These are phyloP conservation scores for Garcia nutans DNA, from an alignment of 345 rosid species.

Conservation along the genomic window DNA sequence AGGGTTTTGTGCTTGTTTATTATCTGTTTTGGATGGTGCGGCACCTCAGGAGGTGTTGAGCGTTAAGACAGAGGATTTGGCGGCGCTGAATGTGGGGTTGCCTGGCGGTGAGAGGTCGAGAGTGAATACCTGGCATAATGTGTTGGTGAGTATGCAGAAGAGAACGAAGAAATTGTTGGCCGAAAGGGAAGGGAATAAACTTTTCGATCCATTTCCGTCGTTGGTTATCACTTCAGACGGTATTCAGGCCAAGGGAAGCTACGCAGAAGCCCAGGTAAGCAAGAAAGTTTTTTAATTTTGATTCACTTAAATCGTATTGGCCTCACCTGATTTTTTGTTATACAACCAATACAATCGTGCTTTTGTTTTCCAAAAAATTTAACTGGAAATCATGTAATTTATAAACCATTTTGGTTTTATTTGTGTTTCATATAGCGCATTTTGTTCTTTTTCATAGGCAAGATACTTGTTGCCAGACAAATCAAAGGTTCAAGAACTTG, in stretches of 20 bases:
- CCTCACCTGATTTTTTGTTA: neutral
- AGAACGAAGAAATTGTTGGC: slow-evolving; percentile 65
- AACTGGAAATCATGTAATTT: neutral
- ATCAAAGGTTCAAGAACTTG: slow-evolving; percentile 66
- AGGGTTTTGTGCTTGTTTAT: slow-evolving; percentile 77
- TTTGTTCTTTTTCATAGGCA: slow-evolving; percentile 43
- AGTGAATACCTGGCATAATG: slow-evolving; percentile 92
- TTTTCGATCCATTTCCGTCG: slow-evolving; percentile 80
- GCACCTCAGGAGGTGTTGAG: slow-evolving; percentile 72
- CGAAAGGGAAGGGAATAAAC: slow-evolving; percentile 54
- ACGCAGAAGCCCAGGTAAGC: slow-evolving; percentile 85
- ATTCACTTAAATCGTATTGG: neutral
- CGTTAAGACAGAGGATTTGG: slow-evolving; percentile 69
- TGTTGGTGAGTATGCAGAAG: slow-evolving; percentile 86
- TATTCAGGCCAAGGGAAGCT: slow-evolving; percentile 76
- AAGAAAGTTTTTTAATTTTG: neutral
- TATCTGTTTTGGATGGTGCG: slow-evolving; percentile 63
- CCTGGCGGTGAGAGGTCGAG: slow-evolving; percentile 67
- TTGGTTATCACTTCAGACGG: slow-evolving; percentile 57
- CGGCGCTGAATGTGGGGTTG: slow-evolving; percentile 61
- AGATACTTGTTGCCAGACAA: slow-evolving; percentile 74
- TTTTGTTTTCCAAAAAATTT: neutral
- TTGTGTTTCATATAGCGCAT: slow-evolving; percentile 1
- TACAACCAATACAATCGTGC: neutral
- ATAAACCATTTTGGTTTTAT: neutral